These are phyloP conservation scores for Leptographium radiaticola DNA, from an alignment of 2,329 filamentous ascomycete species.

Conservation along the genomic window DNA sequence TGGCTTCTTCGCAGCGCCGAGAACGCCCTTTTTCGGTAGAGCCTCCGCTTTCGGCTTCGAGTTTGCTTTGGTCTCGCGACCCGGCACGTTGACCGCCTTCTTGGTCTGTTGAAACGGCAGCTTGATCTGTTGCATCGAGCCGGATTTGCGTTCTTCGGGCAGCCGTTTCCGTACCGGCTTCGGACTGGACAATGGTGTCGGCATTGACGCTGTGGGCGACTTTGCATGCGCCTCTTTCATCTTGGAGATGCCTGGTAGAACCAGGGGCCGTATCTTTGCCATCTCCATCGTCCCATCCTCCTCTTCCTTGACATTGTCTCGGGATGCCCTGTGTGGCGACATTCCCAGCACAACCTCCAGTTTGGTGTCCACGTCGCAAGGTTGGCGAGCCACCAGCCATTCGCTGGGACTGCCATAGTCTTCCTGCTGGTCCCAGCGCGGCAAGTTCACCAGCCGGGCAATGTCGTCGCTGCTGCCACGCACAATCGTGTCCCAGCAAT, in stretches of 20 bases:
- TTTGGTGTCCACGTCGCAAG: slow-evolving; percentile 22
- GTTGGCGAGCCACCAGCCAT: slow-evolving; percentile 28
- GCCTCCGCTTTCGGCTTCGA: neutral
- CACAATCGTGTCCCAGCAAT: slow-evolving; percentile 87
- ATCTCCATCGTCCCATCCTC: neutral
- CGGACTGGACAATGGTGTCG: slow-evolving; percentile 45
- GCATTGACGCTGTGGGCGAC: slow-evolving; percentile 32
- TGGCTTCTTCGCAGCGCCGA: slow-evolving; percentile 3
- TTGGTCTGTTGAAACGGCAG: slow-evolving; percentile 27
- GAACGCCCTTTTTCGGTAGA: neutral
- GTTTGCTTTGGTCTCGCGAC: neutral
- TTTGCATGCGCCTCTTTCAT: neutral
- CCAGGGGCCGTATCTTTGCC: neutral
- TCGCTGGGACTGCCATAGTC: slow-evolving; percentile 27
- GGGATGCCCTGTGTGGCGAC: slow-evolving; percentile 2
- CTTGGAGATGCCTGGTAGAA: neutral
- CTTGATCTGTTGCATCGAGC: slow-evolving; percentile 33
- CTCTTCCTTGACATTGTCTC: slow-evolving; percentile 10
- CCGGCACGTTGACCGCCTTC: neutral
- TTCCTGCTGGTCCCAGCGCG: slow-evolving; percentile 45
- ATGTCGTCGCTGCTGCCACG: slow-evolving; percentile 80
- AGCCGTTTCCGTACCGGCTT: slow-evolving; percentile 26
- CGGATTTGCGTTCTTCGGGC: slow-evolving; percentile 22
- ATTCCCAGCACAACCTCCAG: slow-evolving; percentile 29
- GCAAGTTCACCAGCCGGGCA: slow-evolving; percentile 55